Conservation (phyloP, 352 stramenopile genomes). For the Globisporangium lucens region DNA sequence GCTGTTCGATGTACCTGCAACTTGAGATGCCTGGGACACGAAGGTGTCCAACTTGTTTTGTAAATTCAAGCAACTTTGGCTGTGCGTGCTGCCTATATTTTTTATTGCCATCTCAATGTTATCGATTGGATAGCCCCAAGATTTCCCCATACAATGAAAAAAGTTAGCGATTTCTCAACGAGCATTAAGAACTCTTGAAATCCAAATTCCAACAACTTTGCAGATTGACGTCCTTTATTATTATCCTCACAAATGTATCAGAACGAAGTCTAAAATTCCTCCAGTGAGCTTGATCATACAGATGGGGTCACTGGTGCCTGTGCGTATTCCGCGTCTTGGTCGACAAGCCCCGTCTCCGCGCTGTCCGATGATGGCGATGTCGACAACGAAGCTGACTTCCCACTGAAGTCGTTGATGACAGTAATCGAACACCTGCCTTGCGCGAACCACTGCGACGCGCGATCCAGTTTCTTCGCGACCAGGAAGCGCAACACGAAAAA, state of each 20-base stretch:
- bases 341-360: background rate
- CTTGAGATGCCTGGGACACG: too few relatives aligned
- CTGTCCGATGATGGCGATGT: background rate
- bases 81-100: too few relatives aligned
- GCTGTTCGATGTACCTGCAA: too few relatives aligned
- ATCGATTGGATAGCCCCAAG: too few relatives aligned
- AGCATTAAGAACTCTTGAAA: too few relatives aligned
- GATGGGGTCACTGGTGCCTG: background rate
- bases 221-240: too few relatives aligned
- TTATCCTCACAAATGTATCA: background rate
- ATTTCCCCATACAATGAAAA: too few relatives aligned
- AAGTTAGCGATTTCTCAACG: too few relatives aligned
- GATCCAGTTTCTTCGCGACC: slow-evolving; percentile 21
- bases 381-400: background rate
- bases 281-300: background rate
- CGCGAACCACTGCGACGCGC: slow-evolving; percentile 9
- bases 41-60: too few relatives aligned
- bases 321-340: background rate
- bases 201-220: too few relatives aligned
- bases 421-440: background rate
- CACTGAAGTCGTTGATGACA: background rate
- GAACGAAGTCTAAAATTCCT: background rate
- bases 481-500: slow-evolving; percentile 41
- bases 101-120: too few relatives aligned
- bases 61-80: too few relatives aligned